phyloP scores from a whole-genome alignment of 2,329 filamentous ascomycete species.

The Lachnum nothofagi region DNA sequence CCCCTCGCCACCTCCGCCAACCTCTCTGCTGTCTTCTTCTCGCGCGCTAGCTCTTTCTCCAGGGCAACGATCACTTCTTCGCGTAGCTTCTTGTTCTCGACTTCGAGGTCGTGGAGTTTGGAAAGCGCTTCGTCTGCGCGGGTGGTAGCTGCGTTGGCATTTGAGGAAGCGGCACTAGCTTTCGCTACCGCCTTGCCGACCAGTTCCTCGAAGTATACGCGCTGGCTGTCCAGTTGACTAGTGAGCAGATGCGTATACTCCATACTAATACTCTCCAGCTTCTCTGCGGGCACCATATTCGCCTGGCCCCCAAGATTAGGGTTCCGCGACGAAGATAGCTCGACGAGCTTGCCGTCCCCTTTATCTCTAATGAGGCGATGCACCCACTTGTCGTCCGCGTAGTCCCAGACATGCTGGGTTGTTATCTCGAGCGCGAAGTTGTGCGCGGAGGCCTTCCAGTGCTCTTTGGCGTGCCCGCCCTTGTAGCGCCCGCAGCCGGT shows the following conservation, averaged over 20 bases:
- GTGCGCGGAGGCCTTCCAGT: slow-evolving; percentile 86
- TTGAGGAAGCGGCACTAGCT: slow-evolving; percentile 65
- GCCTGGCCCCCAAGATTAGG: slow-evolving; percentile 37
- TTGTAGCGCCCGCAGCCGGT: slow-evolving; percentile 94
- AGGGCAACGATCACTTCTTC: slow-evolving; percentile 58
- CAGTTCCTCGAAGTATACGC: slow-evolving; percentile 90
- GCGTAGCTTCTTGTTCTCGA: slow-evolving; percentile 44
- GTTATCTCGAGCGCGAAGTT: slow-evolving; percentile 88
- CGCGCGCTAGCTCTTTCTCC: slow-evolving; percentile 67
- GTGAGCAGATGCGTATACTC: slow-evolving; percentile 94
- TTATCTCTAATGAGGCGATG: slow-evolving; percentile 93
- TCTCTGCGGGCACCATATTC: slow-evolving; percentile 66
- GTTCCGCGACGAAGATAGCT: slow-evolving; percentile 47
- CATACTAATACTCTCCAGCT: slow-evolving; percentile 72
- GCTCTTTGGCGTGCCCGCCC: slow-evolving; percentile 84
- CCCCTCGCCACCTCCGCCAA: slow-evolving; percentile 71
- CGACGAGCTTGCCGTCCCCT: slow-evolving; percentile 84
- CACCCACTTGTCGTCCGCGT: slow-evolving; percentile 90
- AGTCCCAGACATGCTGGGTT: slow-evolving; percentile 97
- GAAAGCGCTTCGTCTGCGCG: slow-evolving; percentile 46
- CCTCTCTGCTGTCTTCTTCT: slow-evolving; percentile 63
- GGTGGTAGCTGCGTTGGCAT: slow-evolving; percentile 57
- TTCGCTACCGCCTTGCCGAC: slow-evolving; percentile 86
- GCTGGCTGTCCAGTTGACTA: slow-evolving; percentile 86
- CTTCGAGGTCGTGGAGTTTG: slow-evolving; percentile 49